Evolutionary conservation across 768 basidiomycete genomes (phyloP).

Genomic region (Hypholoma sublateritium): DNA sequence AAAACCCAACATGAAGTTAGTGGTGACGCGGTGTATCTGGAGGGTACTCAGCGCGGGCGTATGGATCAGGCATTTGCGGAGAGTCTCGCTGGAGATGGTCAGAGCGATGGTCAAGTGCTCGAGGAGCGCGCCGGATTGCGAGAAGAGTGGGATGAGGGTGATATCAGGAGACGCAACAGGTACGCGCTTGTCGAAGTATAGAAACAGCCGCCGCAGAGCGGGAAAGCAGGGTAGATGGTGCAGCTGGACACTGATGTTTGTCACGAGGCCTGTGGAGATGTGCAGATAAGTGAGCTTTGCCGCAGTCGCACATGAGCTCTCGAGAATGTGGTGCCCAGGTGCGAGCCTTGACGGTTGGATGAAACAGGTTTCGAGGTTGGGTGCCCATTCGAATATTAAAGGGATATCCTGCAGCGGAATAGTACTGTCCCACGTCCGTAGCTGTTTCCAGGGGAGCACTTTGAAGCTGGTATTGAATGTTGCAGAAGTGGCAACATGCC

Average conservation of each 20-base stretch:
- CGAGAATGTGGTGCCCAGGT: background rate
- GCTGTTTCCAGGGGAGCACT: conserved; percentile 3
- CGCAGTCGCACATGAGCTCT: background rate
- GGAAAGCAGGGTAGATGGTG: conserved; percentile 8
- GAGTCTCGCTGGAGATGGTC: background rate
- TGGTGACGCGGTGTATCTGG: conserved; percentile 6
- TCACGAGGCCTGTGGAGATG: conserved; percentile 4
- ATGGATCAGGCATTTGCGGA: background rate
- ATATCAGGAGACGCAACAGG: background rate
- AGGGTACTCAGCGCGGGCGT: conserved; percentile 2
- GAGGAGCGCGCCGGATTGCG: conserved; percentile 1
- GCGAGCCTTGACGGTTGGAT: conserved; percentile 1
- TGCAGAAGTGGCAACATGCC: background rate
- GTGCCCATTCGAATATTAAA: background rate
- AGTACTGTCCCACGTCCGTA: background rate
- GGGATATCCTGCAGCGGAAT: background rate
- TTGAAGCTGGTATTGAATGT: background rate
- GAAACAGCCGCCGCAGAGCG: conserved; percentile 3
- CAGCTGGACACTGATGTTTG: conserved; percentile 1
- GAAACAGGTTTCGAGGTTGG: conserved; percentile 5
- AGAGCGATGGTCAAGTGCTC: conserved; percentile 1
- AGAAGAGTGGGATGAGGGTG: conserved; percentile 1
- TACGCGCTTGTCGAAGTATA: conserved; percentile 7
- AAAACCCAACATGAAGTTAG: background rate
- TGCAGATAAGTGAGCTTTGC: conserved; percentile 5